phyloP scores from a whole-genome alignment of 2,329 filamentous ascomycete genomes.

The Xylaria arbuscula region DNA sequence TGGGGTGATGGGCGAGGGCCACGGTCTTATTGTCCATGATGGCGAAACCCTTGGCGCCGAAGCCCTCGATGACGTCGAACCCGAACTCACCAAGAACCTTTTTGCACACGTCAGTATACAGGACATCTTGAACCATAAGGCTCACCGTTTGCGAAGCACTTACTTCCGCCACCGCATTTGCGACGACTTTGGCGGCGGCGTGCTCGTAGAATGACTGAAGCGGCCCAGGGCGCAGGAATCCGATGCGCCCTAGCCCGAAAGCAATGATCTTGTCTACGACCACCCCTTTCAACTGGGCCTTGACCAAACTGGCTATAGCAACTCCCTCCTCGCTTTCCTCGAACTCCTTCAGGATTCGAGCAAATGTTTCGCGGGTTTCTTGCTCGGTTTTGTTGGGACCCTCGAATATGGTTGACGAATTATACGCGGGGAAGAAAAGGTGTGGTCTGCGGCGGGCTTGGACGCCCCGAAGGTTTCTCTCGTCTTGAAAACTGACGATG shows the following conservation, averaged over 20 bases:
- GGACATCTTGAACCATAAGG: slow-evolving; percentile 21
- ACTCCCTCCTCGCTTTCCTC: slow-evolving; percentile 1
- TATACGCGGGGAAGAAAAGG: slow-evolving; percentile 3
- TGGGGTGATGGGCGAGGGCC: slow-evolving; percentile 29
- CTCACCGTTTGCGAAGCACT: background rate
- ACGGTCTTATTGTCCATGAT: slow-evolving; percentile 38
- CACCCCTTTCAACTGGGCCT: background rate
- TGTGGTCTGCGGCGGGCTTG: background rate
- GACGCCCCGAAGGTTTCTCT: background rate
- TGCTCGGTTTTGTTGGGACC: background rate
- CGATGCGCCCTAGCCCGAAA: slow-evolving; percentile 35
- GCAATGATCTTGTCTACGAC: slow-evolving; percentile 35
- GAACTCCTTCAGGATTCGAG: background rate
- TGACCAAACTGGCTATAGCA: slow-evolving; percentile 2
- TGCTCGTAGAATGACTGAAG: slow-evolving; percentile 13
- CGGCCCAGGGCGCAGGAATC: background rate
- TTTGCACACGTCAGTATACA: slow-evolving; percentile 31
- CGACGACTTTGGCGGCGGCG: slow-evolving; percentile 25
- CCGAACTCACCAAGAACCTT: slow-evolving; percentile 16
- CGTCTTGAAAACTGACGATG: background rate
- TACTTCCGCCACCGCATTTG: slow-evolving; percentile 12
- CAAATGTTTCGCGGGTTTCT: background rate
- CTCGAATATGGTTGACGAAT: background rate
- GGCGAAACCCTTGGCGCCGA: slow-evolving; percentile 37
- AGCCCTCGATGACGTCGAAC: slow-evolving; percentile 30